These are phyloP conservation scores for Trichoderma sp. DNA, from an alignment of 2,329 filamentous ascomycete genomes.

Conservation along the genomic window DNA sequence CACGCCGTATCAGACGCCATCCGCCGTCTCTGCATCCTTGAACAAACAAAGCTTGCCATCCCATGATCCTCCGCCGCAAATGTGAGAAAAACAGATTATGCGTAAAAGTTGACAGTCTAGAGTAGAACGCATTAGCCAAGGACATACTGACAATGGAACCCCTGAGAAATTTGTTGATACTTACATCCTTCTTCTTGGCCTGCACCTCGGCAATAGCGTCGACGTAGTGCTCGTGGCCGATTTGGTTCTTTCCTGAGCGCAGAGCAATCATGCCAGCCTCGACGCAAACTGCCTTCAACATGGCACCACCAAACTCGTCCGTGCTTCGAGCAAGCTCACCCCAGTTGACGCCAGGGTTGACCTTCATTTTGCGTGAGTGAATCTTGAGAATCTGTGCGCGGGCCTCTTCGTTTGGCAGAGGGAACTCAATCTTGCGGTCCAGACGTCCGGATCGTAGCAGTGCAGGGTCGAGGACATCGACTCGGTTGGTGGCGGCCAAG, in stretches of 20 bases:
- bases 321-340: conserved; percentile 92
- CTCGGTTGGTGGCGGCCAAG: conserved; percentile 88
- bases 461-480: conserved; percentile 91
- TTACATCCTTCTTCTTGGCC: conserved; percentile 88
- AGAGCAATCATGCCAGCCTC: conserved; percentile 99
- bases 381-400: conserved; percentile 97
- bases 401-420: conserved; percentile 95
- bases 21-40: not conserved
- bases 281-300: conserved; percentile 97
- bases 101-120: conserved; percentile 63
- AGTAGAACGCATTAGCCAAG: conserved; percentile 3
- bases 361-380: conserved; percentile 97
- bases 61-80: conserved; percentile 16
- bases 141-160: not conserved
- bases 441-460: conserved; percentile 89
- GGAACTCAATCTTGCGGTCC: conserved; percentile 98
- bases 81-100: conserved; percentile 40
- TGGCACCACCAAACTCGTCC: conserved; percentile 96
- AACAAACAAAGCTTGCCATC: conserved; percentile 3
- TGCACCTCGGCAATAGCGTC: conserved; percentile 97
- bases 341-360: conserved; percentile 94
- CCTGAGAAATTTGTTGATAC: conserved; percentile 37
- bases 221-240: conserved; percentile 97
- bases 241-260: conserved; percentile 91
- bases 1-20: conserved; percentile 23